A percentile compares a stretch with the other conserved stretches of the same genome.
Conservation (phyloP, 305 asterid genomes). For the Ruellia speciosa region DNA sequence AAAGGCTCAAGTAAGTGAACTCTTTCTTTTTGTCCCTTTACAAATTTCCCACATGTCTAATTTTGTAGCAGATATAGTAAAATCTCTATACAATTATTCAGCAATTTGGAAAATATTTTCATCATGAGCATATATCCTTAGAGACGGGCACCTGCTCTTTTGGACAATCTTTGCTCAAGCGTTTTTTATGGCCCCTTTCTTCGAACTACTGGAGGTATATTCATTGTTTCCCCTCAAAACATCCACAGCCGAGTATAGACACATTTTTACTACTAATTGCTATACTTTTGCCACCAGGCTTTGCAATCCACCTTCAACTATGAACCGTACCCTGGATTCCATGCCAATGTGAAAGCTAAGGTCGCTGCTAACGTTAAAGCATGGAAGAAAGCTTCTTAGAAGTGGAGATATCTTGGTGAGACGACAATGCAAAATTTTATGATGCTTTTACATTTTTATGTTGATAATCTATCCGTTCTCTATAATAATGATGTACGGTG, state of each 20-base stretch:
- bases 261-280: not conserved
- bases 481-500: no score
- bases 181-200: conserved; percentile 91
- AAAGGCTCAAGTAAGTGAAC: conserved; percentile 79
- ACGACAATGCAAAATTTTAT: no score
- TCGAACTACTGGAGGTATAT: conserved; percentile 80
- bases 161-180: conserved; percentile 94
- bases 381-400: conserved; percentile 53
- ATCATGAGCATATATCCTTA: no score
- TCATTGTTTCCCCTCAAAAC: not conserved
- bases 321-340: conserved; percentile 83
- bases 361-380: conserved; percentile 52
- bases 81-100: no score
- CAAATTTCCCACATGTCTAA: no score
- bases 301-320: conserved; percentile 55
- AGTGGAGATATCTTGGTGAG: not conserved
- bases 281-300: conserved; percentile 31
- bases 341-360: conserved; percentile 44
- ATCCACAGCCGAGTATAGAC: not conserved
- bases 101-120: no score
- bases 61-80: no score
- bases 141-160: conserved; percentile 97
- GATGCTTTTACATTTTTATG: no score
- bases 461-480: no score
- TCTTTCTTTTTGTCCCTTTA: no score